Conservation (phyloP, 345 rosid genomes). For the Brassica carinata region DNA sequence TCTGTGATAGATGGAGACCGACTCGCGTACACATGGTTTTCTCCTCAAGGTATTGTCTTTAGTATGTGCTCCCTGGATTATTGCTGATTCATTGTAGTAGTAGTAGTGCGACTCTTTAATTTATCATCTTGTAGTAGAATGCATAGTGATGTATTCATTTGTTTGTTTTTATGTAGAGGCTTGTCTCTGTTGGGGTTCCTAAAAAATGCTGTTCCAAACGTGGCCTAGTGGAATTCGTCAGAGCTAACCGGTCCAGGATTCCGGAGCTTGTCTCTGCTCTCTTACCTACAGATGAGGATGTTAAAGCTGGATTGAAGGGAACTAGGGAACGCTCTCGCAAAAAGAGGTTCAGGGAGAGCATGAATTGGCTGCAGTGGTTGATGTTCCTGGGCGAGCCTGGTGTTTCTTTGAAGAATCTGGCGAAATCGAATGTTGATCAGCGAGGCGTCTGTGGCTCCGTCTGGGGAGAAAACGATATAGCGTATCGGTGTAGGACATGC, state of each 20-base stretch:
- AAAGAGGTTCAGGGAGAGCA: conserved; percentile 53
- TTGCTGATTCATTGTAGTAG: not conserved
- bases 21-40: conserved; percentile 56
- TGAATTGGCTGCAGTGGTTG: conserved; percentile 85
- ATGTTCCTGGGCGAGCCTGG: conserved; percentile 76
- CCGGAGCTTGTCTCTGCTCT: conserved; percentile 59
- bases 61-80: not conserved
- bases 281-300: conserved; percentile 72
- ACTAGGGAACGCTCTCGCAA: conserved; percentile 43
- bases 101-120: not conserved
- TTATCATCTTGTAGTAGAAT: not conserved
- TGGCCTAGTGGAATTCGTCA: conserved; percentile 61
- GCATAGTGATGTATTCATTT: too few species aligned
- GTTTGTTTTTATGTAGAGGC: conserved; percentile 51
- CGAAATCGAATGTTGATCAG: conserved; percentile 33
- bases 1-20: conserved; percentile 52
- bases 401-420: conserved; percentile 51
- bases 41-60: conserved; percentile 46
- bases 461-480: too few species aligned
- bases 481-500: too few species aligned
- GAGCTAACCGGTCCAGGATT: conserved; percentile 42
- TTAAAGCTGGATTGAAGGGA: conserved; percentile 43
- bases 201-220: conserved; percentile 45
- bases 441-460: too few species aligned
- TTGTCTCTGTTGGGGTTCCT: conserved; percentile 62